phyloP scores from a whole-genome alignment of 495 filamentous ascomycete genomes.

The Penicillium mononematosum region DNA sequence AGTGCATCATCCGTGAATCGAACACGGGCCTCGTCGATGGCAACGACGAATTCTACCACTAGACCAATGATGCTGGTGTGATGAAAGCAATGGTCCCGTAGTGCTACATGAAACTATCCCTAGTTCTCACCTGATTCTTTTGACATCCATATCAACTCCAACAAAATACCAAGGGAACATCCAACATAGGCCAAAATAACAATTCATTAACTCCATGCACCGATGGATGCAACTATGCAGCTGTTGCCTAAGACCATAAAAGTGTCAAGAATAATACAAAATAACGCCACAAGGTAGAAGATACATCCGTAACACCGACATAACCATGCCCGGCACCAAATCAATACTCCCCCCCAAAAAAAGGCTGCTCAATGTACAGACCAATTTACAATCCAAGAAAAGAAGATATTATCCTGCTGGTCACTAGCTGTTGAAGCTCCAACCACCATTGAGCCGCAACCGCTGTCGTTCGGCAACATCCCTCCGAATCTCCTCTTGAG shows the following conservation, averaged over 20 bases:
- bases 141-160: neutral
- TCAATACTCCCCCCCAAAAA: conserved; percentile 7
- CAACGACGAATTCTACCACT: conserved; percentile 62
- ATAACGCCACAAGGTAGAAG: conserved; percentile 17
- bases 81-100: neutral
- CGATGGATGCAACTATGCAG: conserved; percentile 23
- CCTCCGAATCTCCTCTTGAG: conserved; percentile 78
- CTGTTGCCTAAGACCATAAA: conserved; percentile 18
- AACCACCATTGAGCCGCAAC: conserved; percentile 79
- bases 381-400: conserved; percentile 8
- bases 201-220: conserved; percentile 22
- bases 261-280: conserved; percentile 15
- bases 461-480: conserved; percentile 80
- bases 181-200: neutral
- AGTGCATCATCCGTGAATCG: conserved; percentile 58
- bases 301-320: conserved; percentile 15
- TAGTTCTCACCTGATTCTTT: neutral
- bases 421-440: conserved; percentile 58
- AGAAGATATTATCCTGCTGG: neutral
- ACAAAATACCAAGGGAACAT: neutral
- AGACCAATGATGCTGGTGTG: conserved; percentile 52
- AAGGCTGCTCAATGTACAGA: conserved; percentile 12
- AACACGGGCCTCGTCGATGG: conserved; percentile 60
- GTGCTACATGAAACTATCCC: neutral
- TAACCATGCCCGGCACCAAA: neutral